phyloP scores from a whole-genome alignment of 805 yeast species.

The Kuraishia hungarica region DNA sequence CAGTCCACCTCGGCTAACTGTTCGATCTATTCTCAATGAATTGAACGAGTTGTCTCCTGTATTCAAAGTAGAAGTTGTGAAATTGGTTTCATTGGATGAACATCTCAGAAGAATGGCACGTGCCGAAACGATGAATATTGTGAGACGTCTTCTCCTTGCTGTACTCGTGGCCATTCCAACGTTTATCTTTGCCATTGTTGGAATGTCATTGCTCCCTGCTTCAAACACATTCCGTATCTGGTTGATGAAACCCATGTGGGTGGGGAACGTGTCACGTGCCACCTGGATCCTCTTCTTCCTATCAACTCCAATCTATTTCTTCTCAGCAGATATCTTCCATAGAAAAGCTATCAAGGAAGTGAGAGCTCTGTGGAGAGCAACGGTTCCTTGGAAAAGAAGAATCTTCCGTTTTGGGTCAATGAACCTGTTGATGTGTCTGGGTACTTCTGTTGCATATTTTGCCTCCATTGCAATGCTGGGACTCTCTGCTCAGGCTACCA shows the following conservation, averaged over 20 bases:
- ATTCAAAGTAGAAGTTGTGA: constrained; percentile 45
- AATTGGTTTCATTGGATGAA: constrained; percentile 54
- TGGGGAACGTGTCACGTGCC: constrained; percentile 49
- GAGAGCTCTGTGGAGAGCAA: constrained; percentile 44
- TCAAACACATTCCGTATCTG: constrained; percentile 35
- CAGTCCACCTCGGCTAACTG: constrained; percentile 39
- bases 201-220: constrained; percentile 49
- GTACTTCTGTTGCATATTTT: constrained; percentile 65
- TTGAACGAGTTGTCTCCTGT: constrained; percentile 33
- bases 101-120: constrained; percentile 42
- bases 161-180: constrained; percentile 53
- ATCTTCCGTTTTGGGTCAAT: constrained; percentile 68
- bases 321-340: constrained; percentile 69
- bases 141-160: constrained; percentile 38
- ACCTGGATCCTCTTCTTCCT: constrained; percentile 60
- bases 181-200: constrained; percentile 59
- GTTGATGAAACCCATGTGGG: constrained; percentile 56
- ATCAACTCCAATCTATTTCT: constrained; percentile 68
- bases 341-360: constrained; percentile 56
- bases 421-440: constrained; percentile 65
- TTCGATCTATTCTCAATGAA: constrained; percentile 45
- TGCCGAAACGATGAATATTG: constrained; percentile 37
- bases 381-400: constrained; percentile 46
- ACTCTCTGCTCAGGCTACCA: constrained; percentile 27
- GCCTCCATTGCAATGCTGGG: constrained; percentile 52